These are phyloP conservation scores for Talaromyces verruculosus DNA, from an alignment of 2,329 filamentous ascomycete species.

Conservation along the genomic window DNA sequence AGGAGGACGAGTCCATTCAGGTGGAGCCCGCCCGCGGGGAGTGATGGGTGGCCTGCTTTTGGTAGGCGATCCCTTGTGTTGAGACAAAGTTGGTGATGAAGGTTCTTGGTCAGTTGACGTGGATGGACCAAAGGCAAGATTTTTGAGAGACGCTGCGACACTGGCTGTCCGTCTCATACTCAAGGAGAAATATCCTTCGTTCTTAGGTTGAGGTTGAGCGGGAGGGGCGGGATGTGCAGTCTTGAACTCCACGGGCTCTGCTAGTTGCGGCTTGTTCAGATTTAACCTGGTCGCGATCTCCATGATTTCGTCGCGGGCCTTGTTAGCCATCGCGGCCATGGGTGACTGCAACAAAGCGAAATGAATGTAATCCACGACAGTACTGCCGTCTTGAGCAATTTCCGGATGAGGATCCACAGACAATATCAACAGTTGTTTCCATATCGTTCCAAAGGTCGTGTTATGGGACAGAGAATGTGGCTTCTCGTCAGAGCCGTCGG, in stretches of 20 bases:
- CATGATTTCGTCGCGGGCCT: slow-evolving; percentile 66
- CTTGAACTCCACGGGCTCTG: slow-evolving; percentile 36
- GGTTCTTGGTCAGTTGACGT: slow-evolving; percentile 36
- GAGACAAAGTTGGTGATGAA: slow-evolving; percentile 23
- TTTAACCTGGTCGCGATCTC: slow-evolving; percentile 35
- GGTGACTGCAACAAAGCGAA: slow-evolving; percentile 74
- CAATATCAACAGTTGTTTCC: slow-evolving; percentile 88
- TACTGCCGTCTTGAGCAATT: slow-evolving; percentile 77
- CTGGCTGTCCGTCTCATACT: slow-evolving; percentile 64
- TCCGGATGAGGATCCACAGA: slow-evolving; percentile 94
- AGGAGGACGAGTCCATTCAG: slow-evolving; percentile 65
- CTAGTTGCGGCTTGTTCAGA: slow-evolving; percentile 41
- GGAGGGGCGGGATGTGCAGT: slow-evolving; percentile 46
- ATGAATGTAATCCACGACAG: slow-evolving; percentile 85
- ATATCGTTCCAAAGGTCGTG: slow-evolving; percentile 88
- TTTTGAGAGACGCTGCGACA: slow-evolving; percentile 64
- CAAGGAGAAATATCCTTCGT: slow-evolving; percentile 61
- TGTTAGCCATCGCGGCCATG: slow-evolving; percentile 68
- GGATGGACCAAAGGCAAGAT: slow-evolving; percentile 55
- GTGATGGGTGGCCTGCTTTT: slow-evolving; percentile 42
- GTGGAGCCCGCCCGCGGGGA: slow-evolving; percentile 53
- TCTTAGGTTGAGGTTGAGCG: slow-evolving; percentile 51
- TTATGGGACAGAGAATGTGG: slow-evolving; percentile 64
- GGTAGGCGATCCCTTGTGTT: slow-evolving; percentile 31
- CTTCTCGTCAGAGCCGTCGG: slow-evolving; percentile 30